Percentiles rank a stretch among this genome's conserved stretches.
Evolutionary conservation across 441 rosid genomes (phyloP).

Genomic region (Francoa sonchifolia): DNA sequence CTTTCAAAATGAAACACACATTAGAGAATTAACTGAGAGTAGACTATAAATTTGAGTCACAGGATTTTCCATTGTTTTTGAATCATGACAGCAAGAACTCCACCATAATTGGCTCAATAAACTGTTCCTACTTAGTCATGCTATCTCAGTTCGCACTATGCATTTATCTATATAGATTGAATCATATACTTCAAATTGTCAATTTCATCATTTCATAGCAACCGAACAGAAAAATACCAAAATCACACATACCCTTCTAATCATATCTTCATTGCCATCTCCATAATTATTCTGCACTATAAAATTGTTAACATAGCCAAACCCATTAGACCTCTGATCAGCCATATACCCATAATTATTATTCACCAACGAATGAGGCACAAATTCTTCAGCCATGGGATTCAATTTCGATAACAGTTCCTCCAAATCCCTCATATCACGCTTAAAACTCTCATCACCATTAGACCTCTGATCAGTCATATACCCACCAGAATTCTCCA

Average conservation of each 20-base stretch:
- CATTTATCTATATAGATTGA: no score
- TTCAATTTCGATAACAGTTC: constrained; percentile 3
- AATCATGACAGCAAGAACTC: background rate
- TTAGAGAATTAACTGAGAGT: no score
- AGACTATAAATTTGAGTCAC: no score
- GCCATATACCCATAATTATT: constrained; percentile 10
- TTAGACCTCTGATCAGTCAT: constrained; percentile 18
- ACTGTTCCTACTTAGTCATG: no score
- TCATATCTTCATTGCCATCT: constrained; percentile 28
- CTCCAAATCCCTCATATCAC: background rate
- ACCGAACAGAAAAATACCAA: background rate
- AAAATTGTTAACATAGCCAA: constrained; percentile 45
- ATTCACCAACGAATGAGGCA: background rate
- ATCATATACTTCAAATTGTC: background rate
- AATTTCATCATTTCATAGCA: background rate
- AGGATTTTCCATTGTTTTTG: no score
- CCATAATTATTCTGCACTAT: constrained; percentile 24
- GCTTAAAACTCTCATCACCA: background rate
- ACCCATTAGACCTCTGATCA: constrained; percentile 42
- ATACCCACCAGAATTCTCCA: constrained; percentile 19
- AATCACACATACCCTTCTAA: constrained; percentile 39
- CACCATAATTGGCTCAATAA: no score
- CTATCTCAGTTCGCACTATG: no score
- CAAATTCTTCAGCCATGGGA: constrained; percentile 8
- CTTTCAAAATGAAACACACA: no score